Evolutionary conservation across 2,329 filamentous ascomycete species (phyloP).

Genomic region (Fusarium sp.): DNA sequence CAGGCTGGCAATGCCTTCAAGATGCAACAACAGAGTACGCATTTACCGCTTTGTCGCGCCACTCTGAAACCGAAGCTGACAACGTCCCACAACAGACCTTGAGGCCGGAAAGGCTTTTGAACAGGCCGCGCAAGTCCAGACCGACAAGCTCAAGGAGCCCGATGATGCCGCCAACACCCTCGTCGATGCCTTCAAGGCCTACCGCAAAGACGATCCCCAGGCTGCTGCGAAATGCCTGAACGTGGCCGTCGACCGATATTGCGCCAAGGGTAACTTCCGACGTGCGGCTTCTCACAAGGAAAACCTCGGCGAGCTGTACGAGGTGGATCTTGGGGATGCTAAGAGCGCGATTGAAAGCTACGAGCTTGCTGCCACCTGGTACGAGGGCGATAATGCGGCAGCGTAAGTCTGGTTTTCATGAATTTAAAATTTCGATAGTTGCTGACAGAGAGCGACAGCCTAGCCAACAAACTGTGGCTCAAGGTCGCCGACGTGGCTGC

Average conservation of each 20-base stretch:
- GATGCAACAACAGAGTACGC: slow-evolving; percentile 84
- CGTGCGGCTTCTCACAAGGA: slow-evolving; percentile 93
- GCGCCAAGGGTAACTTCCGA: slow-evolving; percentile 88
- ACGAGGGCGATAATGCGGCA: slow-evolving; percentile 85
- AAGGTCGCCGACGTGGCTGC: slow-evolving; percentile 92
- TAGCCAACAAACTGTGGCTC: slow-evolving; percentile 93
- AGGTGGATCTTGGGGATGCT: slow-evolving; percentile 82
- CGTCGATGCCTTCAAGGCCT: slow-evolving; percentile 94
- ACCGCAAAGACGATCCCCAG: slow-evolving; percentile 85
- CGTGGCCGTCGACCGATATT: slow-evolving; percentile 86
- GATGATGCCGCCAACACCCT: slow-evolving; percentile 92
- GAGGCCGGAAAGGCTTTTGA: slow-evolving; percentile 92
- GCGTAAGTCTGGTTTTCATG: slow-evolving; percentile 68
- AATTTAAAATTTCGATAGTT: accelerated
- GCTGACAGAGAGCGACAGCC: slow-evolving; percentile 59
- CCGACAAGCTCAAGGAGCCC: slow-evolving; percentile 85
- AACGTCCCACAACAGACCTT: slow-evolving; percentile 67
- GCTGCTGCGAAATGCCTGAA: slow-evolving; percentile 86
- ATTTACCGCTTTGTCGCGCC: slow-evolving; percentile 8
- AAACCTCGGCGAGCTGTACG: slow-evolving; percentile 86
- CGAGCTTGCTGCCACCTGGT: slow-evolving; percentile 89
- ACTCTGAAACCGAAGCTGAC: slow-evolving; percentile 24
- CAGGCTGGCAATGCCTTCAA: slow-evolving; percentile 94
- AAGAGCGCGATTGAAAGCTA: slow-evolving; percentile 86
- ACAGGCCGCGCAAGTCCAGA: slow-evolving; percentile 84